Evolutionary conservation across 352 stramenopile species (phyloP), one percentile per base, ranked within the genome.

Genomic region (Phytophthora ohioensis): DNA sequence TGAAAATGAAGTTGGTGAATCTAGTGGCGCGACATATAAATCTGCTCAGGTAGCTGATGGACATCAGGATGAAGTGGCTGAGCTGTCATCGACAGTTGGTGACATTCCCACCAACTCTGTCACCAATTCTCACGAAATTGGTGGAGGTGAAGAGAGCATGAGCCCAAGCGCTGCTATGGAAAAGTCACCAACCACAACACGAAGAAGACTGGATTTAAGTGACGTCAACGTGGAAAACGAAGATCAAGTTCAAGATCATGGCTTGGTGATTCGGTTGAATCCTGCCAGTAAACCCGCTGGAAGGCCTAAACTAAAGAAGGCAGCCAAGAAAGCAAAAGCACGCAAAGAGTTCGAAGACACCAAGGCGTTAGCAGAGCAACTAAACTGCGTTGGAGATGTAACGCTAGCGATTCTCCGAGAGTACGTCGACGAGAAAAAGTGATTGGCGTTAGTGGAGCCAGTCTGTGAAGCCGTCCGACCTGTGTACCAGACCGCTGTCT

Each of bases 321-420:
- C 36, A 12, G 11, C 36, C 7, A 41, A 41, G 36, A 41, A 41
- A 11, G 36, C 36, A 7, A 41, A 41, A 11, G 0, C 7, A 12
- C 36, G 36, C 7, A 63, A 38, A 31, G 31, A 38, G 38, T 45
- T 54, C 7, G 56, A 55, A 55, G 43, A 64, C 17, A 64, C 43
- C 15, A 64, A 64, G 43, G 21, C 21, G 6, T 27, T 54, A 35
- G 43, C 17, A 3, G 2, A 36, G 0, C 42, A 54, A 27, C 10
- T 63, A 15, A 55, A 53, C 17, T 38, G 5, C 27, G 7, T 46
- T 9, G 56, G 43, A 34, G 56, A 63, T 36, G 11, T 39, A 11
- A 63, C 42, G 4, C n/a, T 63, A 12, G 31, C 32, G 3, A 58
- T 35, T 2, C 36, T 58, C 17, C 51, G 51, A 7, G 35, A 58